Evolutionary conservation across 2,329 filamentous ascomycete species (phyloP), one percentile per base, ranked within the genome.

Genomic region (Aspergillus ochraceoroseus): DNA sequence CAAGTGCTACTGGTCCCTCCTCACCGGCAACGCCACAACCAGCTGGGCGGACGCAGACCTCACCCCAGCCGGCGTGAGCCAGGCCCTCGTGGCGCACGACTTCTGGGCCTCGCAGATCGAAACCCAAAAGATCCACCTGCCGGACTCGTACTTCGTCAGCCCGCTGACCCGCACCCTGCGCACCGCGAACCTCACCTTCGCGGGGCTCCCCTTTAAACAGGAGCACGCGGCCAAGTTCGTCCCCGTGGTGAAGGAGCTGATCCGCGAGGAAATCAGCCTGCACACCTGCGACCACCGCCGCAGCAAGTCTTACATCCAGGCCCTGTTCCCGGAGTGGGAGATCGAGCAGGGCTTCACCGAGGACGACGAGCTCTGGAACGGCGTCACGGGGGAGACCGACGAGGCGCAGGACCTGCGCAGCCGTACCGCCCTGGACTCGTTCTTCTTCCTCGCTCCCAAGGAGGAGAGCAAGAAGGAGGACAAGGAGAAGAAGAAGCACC

Each of bases 261-360:
- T 80, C 33, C 66, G 77, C 11, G 78, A 81, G 56, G 69, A 70
- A 1, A 72, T 80, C 23, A 75, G 73, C 27, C 68, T 76, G 26
- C 77, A 81, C 56, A 81, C 77, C 0, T 81, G 78, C 48, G 76
- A 81, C 54, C 69, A 73, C 13, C 68, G 77, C 12, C 71, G 66
- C 41, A 68, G 56, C 43, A 67, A 63, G 35, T 61, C 65, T 0
- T 69, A 66, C 33, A 78, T 82, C 47, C 56, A 65, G 12, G 19
- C 53, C 1, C 54, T 64, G 9, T 79, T 74, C 50, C 75, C 76
- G 0, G 48, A 41, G 2, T 78, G 67, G 60, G 53, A 35, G 1
- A 68, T 80, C 46, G 77, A 80, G 49, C 47, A 58, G 2, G 70
- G 70, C 0, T 79, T 82, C 48, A 52, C 61, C 0, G 75, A 79